These are phyloP conservation scores for Trichoderma lentiforme DNA, from an alignment of 2,329 filamentous ascomycete genomes.

Conservation along the genomic window DNA sequence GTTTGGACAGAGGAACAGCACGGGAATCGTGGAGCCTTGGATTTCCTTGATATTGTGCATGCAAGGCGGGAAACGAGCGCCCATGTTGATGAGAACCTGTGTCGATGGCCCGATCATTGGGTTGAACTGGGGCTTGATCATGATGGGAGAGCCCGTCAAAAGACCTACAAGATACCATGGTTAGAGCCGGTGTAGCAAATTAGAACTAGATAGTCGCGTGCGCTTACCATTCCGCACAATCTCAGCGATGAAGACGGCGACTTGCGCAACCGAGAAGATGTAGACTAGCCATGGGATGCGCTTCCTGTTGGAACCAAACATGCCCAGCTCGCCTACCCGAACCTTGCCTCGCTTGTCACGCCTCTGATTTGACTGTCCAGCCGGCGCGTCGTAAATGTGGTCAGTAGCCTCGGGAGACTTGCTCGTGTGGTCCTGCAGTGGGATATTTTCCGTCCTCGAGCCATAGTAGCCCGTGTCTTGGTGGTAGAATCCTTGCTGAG, in stretches of 20 bases:
- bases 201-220: background rate
- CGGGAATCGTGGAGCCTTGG: conserved; percentile 46
- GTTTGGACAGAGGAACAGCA: conserved; percentile 78
- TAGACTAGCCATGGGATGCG: conserved; percentile 79
- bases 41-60: conserved; percentile 80
- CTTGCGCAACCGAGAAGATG: conserved; percentile 69
- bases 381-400: conserved; percentile 59
- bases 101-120: conserved; percentile 94
- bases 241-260: conserved; percentile 85
- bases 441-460: conserved; percentile 52
- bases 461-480: conserved; percentile 60
- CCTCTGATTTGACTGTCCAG: conserved; percentile 24
- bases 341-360: conserved; percentile 45
- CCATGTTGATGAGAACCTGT: conserved; percentile 94
- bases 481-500: conserved; percentile 37
- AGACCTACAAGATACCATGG: conserved; percentile 48
- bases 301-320: conserved; percentile 54
- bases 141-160: conserved; percentile 73
- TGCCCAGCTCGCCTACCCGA: conserved; percentile 57
- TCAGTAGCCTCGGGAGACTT: conserved; percentile 49
- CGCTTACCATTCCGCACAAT: conserved; percentile 75
- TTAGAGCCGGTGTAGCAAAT: conserved; percentile 1
- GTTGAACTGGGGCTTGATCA: conserved; percentile 84
- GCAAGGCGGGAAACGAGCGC: conserved; percentile 85
- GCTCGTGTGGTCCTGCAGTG: conserved; percentile 48